Evolutionary conservation across 129 eudicot genomes (phyloP).

Genomic region (Lonicera japonica): DNA sequence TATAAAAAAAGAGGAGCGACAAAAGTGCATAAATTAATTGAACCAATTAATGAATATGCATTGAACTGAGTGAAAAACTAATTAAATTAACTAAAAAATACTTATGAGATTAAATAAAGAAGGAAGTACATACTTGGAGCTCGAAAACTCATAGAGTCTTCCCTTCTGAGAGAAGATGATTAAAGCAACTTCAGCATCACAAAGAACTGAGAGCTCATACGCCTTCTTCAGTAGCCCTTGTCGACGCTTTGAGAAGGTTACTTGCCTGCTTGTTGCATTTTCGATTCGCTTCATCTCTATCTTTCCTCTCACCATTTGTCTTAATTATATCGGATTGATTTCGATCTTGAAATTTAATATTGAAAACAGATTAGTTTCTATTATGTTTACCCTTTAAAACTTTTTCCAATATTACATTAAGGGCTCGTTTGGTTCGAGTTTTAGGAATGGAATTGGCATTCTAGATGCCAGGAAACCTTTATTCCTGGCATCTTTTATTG

Average conservation of each 20-base stretch:
- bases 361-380: not conserved
- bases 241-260: constrained; percentile 48
- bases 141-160: constrained; percentile 45
- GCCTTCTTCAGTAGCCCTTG: constrained; percentile 54
- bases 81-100: not conserved
- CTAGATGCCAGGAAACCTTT: no score
- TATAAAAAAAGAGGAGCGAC: not conserved
- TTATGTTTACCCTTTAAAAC: not conserved
- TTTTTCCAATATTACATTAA: not conserved
- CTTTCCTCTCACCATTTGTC: constrained; percentile 65
- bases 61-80: not conserved
- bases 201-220: constrained; percentile 38
- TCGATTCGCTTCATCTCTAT: constrained; percentile 49
- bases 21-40: not conserved
- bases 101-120: not conserved
- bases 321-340: not conserved
- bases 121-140: constrained; percentile 39
- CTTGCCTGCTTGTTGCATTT: constrained; percentile 56
- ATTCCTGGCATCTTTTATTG: no score
- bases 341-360: no score
- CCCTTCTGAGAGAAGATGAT: constrained; percentile 60
- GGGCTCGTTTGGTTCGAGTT: no score
- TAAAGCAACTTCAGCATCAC: constrained; percentile 46
- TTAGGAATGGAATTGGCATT: no score
- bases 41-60: not conserved